phyloP scores from a whole-genome alignment of 2,329 filamentous ascomycete genomes.

The Penicillium sp. region DNA sequence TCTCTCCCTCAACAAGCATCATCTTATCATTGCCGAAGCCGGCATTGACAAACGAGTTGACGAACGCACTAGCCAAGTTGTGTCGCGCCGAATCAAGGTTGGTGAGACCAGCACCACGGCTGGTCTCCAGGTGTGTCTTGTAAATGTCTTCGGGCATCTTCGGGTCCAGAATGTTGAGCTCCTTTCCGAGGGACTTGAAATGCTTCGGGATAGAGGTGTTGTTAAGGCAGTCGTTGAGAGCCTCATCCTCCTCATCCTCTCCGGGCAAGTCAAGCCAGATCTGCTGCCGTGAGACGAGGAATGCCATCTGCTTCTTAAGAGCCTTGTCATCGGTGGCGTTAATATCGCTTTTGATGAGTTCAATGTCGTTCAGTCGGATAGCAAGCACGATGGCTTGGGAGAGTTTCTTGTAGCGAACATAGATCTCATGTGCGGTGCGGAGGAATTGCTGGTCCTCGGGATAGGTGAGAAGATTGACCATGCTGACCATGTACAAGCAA shows the following conservation, averaged over 20 bases:
- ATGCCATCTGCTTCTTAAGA: constrained; percentile 89
- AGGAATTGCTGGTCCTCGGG: constrained; percentile 97
- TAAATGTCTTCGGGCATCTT: constrained; percentile 99
- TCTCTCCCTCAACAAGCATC: constrained; percentile 88
- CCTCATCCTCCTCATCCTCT: constrained; percentile 68
- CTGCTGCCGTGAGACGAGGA: constrained; percentile 87
- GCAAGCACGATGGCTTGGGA: constrained; percentile 92
- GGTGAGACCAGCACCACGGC: constrained; percentile 85
- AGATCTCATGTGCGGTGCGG: constrained; percentile 88
- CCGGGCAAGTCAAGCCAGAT: constrained; percentile 73
- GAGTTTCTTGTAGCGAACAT: constrained; percentile 88
- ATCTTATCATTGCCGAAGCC: constrained; percentile 96
- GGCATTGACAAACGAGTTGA: constrained; percentile 96
- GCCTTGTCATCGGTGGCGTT: constrained; percentile 76
- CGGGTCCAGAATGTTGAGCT: constrained; percentile 93
- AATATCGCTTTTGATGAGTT: constrained; percentile 81
- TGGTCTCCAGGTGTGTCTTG: constrained; percentile 97
- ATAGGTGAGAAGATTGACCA: constrained; percentile 96
- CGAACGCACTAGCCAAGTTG: constrained; percentile 93
- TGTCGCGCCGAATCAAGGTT: constrained; percentile 94
- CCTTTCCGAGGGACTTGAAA: constrained; percentile 91
- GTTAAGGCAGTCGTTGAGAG: constrained; percentile 79
- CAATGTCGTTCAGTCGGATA: constrained; percentile 85
- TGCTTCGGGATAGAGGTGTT: constrained; percentile 87
- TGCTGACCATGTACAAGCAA: constrained; percentile 97